A percentile compares a stretch with the other conserved stretches of the same genome.
Evolutionary conservation across 257 asterid genomes (phyloP).

Genomic region (Solanum stenotomum): DNA sequence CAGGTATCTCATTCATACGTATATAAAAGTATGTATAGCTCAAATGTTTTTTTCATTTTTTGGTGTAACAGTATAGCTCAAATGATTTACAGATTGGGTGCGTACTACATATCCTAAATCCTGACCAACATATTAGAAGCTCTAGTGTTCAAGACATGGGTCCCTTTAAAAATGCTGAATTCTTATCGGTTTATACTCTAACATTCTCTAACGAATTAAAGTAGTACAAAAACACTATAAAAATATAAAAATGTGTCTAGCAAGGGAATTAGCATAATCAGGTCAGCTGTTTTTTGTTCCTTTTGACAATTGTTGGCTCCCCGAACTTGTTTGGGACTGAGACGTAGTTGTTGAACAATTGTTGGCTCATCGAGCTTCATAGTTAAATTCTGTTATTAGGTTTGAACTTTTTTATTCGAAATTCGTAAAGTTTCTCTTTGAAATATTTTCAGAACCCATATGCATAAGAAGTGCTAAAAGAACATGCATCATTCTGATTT

Average conservation of each 20-base stretch:
- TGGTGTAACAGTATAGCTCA: background rate
- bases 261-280: background rate
- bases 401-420: background rate
- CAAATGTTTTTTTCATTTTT: background rate
- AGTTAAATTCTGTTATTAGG: background rate
- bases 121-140: background rate
- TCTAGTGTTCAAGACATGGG: background rate
- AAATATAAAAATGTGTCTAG: background rate
- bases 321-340: background rate
- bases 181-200: background rate
- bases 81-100: background rate
- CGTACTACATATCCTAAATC: background rate
- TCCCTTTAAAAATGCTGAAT: background rate
- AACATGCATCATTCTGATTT: background rate
- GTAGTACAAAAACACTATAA: background rate
- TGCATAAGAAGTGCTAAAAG: background rate
- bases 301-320: background rate
- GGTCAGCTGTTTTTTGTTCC: background rate
- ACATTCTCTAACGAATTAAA: background rate
- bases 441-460: background rate
- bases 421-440: background rate
- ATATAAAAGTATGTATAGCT: background rate
- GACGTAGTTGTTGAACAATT: background rate
- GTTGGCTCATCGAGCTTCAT: background rate
- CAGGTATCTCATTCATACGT: background rate